These are phyloP conservation scores for Ceratocystis albifundus DNA, from an alignment of 2,329 filamentous ascomycete genomes.

Conservation along the genomic window DNA sequence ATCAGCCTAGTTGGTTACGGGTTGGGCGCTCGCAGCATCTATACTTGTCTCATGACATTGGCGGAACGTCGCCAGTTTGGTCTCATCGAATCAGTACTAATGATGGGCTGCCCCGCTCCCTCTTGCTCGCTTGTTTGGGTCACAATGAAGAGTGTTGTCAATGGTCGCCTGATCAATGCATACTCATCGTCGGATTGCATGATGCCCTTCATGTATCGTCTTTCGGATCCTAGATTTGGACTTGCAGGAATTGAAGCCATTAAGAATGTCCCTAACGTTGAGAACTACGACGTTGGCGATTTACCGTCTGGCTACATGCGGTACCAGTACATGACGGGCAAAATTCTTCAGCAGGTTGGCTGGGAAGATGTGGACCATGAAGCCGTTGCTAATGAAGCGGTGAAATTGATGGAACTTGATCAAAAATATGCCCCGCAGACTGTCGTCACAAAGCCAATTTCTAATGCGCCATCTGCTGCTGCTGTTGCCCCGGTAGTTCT, in stretches of 20 bases:
- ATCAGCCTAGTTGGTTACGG: slow-evolving; percentile 75
- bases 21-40: slow-evolving; percentile 72
- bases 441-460: background rate
- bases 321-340: slow-evolving; percentile 56
- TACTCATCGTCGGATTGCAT: slow-evolving; percentile 81
- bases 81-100: slow-evolving; percentile 68
- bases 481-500: background rate
- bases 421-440: slow-evolving; percentile 30
- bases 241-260: slow-evolving; percentile 73
- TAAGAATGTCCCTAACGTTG: slow-evolving; percentile 51
- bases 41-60: slow-evolving; percentile 66
- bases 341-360: slow-evolving; percentile 53
- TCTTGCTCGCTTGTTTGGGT: slow-evolving; percentile 63
- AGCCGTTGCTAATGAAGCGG: slow-evolving; percentile 27
- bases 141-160: slow-evolving; percentile 63
- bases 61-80: slow-evolving; percentile 76
- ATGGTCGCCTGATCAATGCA: slow-evolving; percentile 78
- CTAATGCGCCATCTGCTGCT: background rate
- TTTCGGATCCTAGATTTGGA: slow-evolving; percentile 68
- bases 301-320: slow-evolving; percentile 57
- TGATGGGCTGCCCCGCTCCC: slow-evolving; percentile 74
- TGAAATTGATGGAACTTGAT: slow-evolving; percentile 28
- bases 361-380: slow-evolving; percentile 53
- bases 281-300: slow-evolving; percentile 57
- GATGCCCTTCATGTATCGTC: slow-evolving; percentile 77